These are phyloP conservation scores for Discostella stelligera DNA, from an alignment of 352 stramenopile species.

Conservation along the genomic window DNA sequence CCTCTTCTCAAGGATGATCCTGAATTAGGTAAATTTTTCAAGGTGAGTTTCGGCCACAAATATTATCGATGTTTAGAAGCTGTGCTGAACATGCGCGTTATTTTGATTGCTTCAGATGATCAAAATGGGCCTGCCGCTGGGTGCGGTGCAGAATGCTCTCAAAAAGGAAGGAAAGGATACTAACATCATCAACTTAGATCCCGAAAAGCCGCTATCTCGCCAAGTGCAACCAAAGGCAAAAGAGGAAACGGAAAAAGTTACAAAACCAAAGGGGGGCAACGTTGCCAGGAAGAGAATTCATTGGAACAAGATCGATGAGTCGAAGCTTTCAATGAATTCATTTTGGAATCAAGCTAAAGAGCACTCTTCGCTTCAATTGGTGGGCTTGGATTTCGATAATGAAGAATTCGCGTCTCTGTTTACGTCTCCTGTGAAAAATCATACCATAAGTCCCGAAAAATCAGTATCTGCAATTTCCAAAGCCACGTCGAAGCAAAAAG, in stretches of 20 bases:
- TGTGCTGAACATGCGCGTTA: neutral
- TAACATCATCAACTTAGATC: conserved; percentile 68
- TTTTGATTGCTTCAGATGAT: conserved; percentile 80
- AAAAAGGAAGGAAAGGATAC: conserved; percentile 86
- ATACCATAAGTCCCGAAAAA: conserved; percentile 27
- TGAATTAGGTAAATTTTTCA: conserved; percentile 85
- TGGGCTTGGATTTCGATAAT: conserved; percentile 54
- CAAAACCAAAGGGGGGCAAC: conserved; percentile 26
- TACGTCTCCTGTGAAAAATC: conserved; percentile 35
- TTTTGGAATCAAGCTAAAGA: conserved; percentile 78
- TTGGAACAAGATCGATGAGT: conserved; percentile 57
- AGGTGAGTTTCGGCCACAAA: conserved; percentile 76
- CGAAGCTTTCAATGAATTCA: conserved; percentile 73
- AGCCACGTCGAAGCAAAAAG: conserved; percentile 38
- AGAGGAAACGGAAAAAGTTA: conserved; percentile 50
- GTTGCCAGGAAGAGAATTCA: conserved; percentile 46
- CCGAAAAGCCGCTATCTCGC: conserved; percentile 27
- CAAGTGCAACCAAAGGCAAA: conserved; percentile 44
- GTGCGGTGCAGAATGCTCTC: conserved; percentile 90
- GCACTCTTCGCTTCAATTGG: conserved; percentile 42
- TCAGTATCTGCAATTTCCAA: conserved; percentile 21
- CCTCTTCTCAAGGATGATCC: conserved; percentile 66
- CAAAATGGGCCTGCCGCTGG: conserved; percentile 85
- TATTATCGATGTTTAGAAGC: conserved; percentile 21
- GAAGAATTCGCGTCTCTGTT: conserved; percentile 60